Conservation (phyloP, 2,329 filamentous ascomycete species). For the Aureobasidium sp. region DNA sequence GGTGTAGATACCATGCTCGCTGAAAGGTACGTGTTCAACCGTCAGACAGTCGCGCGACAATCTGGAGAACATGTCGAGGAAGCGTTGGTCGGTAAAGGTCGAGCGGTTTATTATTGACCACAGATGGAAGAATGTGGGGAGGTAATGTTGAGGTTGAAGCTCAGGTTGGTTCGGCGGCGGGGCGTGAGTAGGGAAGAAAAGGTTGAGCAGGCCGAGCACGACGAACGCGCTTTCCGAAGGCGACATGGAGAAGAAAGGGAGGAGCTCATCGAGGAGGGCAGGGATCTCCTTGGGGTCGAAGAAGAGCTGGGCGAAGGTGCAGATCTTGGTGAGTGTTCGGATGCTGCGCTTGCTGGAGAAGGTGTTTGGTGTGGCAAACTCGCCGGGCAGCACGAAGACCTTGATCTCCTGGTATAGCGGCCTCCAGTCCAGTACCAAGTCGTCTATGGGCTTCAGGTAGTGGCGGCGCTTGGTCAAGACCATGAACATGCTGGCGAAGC, state of each 20-base stretch:
- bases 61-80: conserved; percentile 84
- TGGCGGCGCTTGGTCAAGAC: conserved; percentile 96
- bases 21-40: conserved; percentile 69
- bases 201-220: conserved; percentile 78
- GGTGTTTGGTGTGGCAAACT: conserved; percentile 60
- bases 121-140: conserved; percentile 92
- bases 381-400: conserved; percentile 76
- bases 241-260: conserved; percentile 75
- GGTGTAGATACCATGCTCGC: conserved; percentile 84
- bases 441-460: conserved; percentile 83
- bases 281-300: conserved; percentile 84
- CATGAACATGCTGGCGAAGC: conserved; percentile 95
- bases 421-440: conserved; percentile 87
- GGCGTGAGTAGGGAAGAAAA: conserved; percentile 78
- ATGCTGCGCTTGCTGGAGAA: conserved; percentile 54
- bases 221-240: conserved; percentile 89
- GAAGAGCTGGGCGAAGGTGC: conserved; percentile 82
- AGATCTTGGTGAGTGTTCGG: conserved; percentile 77
- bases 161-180: conserved; percentile 63
- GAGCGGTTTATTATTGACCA: conserved; percentile 93
- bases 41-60: conserved; percentile 76
- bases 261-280: conserved; percentile 52
- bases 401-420: conserved; percentile 92
- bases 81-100: conserved; percentile 75
- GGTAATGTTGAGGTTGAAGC: conserved; percentile 78